Percentiles rank a stretch among this genome's conserved stretches.
Conservation (phyloP, 2,329 filamentous ascomycete genomes). For the Arachnomyces sp. region DNA sequence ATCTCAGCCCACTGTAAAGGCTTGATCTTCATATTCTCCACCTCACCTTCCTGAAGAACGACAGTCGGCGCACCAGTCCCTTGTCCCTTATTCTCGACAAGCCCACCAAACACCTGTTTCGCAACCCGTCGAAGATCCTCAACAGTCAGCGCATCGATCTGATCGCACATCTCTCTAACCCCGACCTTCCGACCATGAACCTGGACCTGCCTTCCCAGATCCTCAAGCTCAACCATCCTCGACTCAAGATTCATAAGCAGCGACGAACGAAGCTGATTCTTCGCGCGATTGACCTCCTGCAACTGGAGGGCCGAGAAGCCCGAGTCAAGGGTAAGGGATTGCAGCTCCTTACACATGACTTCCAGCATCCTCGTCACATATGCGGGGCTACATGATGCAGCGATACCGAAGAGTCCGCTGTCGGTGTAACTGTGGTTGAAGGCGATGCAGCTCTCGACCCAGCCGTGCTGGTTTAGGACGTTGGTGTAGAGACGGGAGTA, state of each 20-base stretch:
- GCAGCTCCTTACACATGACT: constrained; percentile 87
- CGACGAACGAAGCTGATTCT: constrained; percentile 87
- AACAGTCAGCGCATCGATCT: constrained; percentile 75
- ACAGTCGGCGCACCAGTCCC: constrained; percentile 89
- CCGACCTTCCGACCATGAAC: constrained; percentile 91
- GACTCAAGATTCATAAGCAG: constrained; percentile 97
- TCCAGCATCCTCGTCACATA: constrained; percentile 79
- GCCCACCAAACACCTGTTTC: constrained; percentile 64
- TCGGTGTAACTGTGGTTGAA: constrained; percentile 99
- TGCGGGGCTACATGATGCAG: constrained; percentile 71
- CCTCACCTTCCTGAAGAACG: constrained; percentile 82
- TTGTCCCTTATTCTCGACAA: constrained; percentile 62
- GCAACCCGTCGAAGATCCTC: constrained; percentile 76
- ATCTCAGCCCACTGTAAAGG: constrained; percentile 79
- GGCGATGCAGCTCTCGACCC: constrained; percentile 90
- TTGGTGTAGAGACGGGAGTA: constrained; percentile 97
- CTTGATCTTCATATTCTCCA: constrained; percentile 58
- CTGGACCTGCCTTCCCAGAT: constrained; percentile 88
- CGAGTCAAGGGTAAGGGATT: constrained; percentile 63
- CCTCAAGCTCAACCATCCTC: constrained; percentile 94
- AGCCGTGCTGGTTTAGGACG: constrained; percentile 92
- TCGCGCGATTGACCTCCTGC: constrained; percentile 79
- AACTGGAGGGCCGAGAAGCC: constrained; percentile 65
- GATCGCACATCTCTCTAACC: constrained; percentile 82
- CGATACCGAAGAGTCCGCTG: constrained; percentile 89